Evolutionary conservation across 2,329 filamentous ascomycete genomes (phyloP), one percentile per base, ranked within the genome.

Genomic region (Monosporascus sp.): DNA sequence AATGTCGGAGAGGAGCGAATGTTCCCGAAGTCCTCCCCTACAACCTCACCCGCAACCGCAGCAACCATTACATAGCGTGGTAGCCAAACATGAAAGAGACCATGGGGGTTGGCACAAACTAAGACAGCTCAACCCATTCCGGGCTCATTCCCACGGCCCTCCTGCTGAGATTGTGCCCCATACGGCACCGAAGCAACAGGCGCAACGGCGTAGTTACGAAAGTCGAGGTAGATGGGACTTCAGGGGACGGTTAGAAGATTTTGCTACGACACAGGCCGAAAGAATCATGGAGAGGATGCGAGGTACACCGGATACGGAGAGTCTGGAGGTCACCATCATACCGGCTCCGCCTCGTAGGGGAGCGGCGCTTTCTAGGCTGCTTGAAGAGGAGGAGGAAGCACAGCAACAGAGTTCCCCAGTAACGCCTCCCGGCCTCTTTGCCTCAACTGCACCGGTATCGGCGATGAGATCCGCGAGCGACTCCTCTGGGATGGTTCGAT

Each of bases 271-370:
- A 7, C 82, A 85, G 56, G 83, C 82, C 1, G 83, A 86, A 57
- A 79, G 74, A 62, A 65, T 85, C 6, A 73, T 81, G 9, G 82
- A 85, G 51, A 76, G 72, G 53, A 74, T 83, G 47, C 73, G 78
- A 11, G 76, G 81, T 9, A 77, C 75, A 0, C 73, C 77, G 0
- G 76, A 81, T 58, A 81, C 77, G 2, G 78, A 79, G 20, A 77
- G 75, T 54, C 68, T 86, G 18, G 81, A 82, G 1, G 76, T 83
- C 1, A 82, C 74, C 18, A 76, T 84, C 7, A 84, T 86, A 15
- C 83, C 83, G 3, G 82, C 83, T 1, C 83, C 83, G 18, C 75
- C 77, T 37, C 75, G 83, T n/a, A 72, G 75, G 53, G 81, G 82
- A 5, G 75, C 78, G 0, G 78, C 80, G 47, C 65, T 85, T 4